Percentiles rank a stretch among this genome's conserved stretches.
phyloP scores from a whole-genome alignment of 129 eudicot genomes.

The Cynara cardunculus region DNA sequence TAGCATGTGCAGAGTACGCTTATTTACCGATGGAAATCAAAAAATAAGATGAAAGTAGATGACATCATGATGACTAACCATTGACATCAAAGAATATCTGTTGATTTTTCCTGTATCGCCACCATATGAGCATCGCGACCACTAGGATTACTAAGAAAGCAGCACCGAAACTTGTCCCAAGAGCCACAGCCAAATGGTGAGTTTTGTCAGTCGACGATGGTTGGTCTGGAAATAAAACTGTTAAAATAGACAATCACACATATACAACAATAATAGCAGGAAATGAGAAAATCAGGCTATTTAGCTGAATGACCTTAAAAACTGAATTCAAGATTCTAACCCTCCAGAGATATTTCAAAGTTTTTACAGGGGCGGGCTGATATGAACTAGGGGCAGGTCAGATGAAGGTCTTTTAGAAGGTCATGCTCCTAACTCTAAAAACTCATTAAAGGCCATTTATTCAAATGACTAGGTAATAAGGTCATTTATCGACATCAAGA shows the following conservation, averaged over 20 bases:
- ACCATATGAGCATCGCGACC: constrained; percentile 56
- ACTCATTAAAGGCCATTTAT: background rate
- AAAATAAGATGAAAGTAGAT: background rate
- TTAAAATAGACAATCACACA: background rate
- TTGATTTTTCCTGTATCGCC: constrained; percentile 80
- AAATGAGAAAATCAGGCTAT: background rate
- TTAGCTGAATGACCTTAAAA: background rate
- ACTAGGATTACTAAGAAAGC: constrained; percentile 41
- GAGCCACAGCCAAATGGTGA: constrained; percentile 64
- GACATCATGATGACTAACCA: constrained; percentile 38
- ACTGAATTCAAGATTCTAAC: background rate
- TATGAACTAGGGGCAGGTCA: too few species aligned
- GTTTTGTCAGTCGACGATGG: constrained; percentile 37
- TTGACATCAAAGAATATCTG: constrained; percentile 95
- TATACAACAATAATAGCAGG: background rate
- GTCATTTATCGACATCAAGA: background rate
- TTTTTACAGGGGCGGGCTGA: background rate
- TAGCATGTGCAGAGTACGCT: background rate
- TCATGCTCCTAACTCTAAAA: background rate
- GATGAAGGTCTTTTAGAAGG: background rate
- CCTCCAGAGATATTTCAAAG: background rate
- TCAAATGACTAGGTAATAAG: background rate
- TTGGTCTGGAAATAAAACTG: constrained; percentile 35
- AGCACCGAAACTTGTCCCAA: constrained; percentile 76
- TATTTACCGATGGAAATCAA: background rate